These are phyloP conservation scores for Paxillus involutus DNA, from an alignment of 768 basidiomycete species.

Conservation along the genomic window DNA sequence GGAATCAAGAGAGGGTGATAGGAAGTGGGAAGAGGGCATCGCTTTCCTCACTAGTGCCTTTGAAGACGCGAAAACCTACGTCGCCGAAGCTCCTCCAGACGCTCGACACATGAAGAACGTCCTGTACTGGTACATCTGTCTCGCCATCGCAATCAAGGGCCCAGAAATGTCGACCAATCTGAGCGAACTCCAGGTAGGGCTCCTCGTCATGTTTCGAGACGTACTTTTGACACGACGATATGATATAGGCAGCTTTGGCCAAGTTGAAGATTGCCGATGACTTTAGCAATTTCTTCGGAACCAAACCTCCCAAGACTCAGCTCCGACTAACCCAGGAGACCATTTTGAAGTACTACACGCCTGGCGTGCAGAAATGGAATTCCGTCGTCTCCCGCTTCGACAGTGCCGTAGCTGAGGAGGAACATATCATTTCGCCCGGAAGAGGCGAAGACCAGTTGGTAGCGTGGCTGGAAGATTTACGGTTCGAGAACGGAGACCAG, in stretches of 20 bases:
- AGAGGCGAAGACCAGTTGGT: constrained; percentile 57
- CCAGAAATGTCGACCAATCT: constrained; percentile 49
- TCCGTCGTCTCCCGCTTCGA: constrained; percentile 39
- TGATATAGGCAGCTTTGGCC: constrained; percentile 34
- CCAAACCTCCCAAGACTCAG: constrained; percentile 48
- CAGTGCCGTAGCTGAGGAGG: constrained; percentile 29
- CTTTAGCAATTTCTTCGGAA: constrained; percentile 46
- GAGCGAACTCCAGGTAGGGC: constrained; percentile 47
- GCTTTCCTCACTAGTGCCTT: constrained; percentile 59
- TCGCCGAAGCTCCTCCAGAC: constrained; percentile 59
- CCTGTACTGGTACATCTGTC: constrained; percentile 56
- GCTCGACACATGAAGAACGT: constrained; percentile 59
- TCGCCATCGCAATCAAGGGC: constrained; percentile 52
- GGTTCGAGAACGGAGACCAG: constrained; percentile 40
- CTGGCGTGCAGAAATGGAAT: constrained; percentile 48
- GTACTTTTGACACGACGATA: not conserved
- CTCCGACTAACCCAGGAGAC: constrained; percentile 52
- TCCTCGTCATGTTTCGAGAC: not conserved
- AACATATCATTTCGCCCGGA: constrained; percentile 32
- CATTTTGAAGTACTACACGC: constrained; percentile 45
- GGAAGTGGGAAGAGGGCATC: constrained; percentile 57
- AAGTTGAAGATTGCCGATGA: constrained; percentile 55
- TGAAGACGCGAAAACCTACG: constrained; percentile 58
- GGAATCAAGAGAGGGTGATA: constrained; percentile 39
- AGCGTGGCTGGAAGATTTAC: constrained; percentile 53